Evolutionary conservation across 306 rosid genomes (phyloP), one percentile per base, ranked within the genome.

Genomic region (Begonia loranthoides): DNA sequence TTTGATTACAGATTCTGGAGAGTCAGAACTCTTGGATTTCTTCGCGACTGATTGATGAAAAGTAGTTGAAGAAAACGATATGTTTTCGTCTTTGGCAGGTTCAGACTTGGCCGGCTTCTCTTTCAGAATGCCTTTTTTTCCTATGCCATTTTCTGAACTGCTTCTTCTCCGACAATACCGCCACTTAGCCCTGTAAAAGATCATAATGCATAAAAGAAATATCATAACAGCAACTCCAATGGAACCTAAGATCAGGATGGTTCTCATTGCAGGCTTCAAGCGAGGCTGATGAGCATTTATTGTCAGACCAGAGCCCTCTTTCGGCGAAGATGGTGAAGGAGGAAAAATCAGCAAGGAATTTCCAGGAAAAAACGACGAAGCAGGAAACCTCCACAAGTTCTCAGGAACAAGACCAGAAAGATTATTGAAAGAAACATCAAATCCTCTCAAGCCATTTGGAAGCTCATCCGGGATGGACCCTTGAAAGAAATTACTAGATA

Each of bases 351-450:
- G 71, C 66, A 76, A 65, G 38, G 74, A 51, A 57, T 81, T 86
- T 64, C 93, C 95, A 0, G 95, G 95, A 77, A 66, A 79, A 60
- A 81, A 86, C 69, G 93, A 73, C 7, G 95, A 81, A 51, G 65
- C 85, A 22, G 93, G 80, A 73, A 86, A 86, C 34, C 62, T 65
- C 74, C 39, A 58, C 62, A 81, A 72, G 39, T 67, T 74, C 48
- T 52, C 67, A 28, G 93, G 95, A 47, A 82, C 67, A 58, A 54
- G 56, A 13, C 93, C 93, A 15, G 93, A 76, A 53, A 86, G 70
- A 66, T 86, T 79, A 65, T 86, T 81, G 17, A 76, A 76, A 53
- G 95, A 86, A 55, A 72, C 76, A 24, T 86, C 70, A 50, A 86
- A 67, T 24, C 38, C 93, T 59, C 54, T 69, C 70, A 86, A 63